Base-by-base conservation (phyloP, 2,329 filamentous ascomycete genomes). In the Delphinella strobiligena region DNA sequence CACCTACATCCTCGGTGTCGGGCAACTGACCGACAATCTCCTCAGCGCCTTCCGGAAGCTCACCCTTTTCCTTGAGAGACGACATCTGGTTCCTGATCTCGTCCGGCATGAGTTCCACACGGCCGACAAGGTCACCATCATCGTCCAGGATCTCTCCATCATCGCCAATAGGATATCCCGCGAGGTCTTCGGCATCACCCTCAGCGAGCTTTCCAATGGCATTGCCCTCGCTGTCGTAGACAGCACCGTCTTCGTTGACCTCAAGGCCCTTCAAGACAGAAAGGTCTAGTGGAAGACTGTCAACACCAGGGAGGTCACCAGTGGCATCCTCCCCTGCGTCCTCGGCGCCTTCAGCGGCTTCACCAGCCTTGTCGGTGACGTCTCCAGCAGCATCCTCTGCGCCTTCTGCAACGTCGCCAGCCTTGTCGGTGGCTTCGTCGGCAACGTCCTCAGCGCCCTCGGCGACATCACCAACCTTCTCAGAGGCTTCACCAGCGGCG, bases 141-240 rank as follows among this genome's bases (percentile, higher is more conserved):
- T 72, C 67, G 42, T 73, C 67, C 17, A 74, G 62, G 19, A 74
- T 72, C 49, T 72, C 68, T 42, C 71, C 71, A 11, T 72, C 61
- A 29, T 71, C 64, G 41, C 69, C 68, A 42, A 71, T 69, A 12
- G 58, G 60, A 51, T 71, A 71, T 27, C 68, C 68, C 36, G 57
- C 62, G 34, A 71, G 66, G 44, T 70, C 67, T 51, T 71, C 67
- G 16, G 67, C 67, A 41, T 71, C 67, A 43, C 68, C 68, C 50
- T 72, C 68, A 19, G 63, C 64, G 31, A 71, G 64, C 36, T 61
- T 61, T 40, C 66, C 68, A 38, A 72, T 54, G 3, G 59, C 50
- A 37, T 69, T 67, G 49, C 68, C 68, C 22, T 70, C 63, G 37
- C 61, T 54, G 49, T 74, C 66, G 47, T 67, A 59, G 47, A 77